Base-by-base conservation (phyloP, 2,329 filamentous ascomycete genomes). In the Ophiocordyceps robertsii region DNA sequence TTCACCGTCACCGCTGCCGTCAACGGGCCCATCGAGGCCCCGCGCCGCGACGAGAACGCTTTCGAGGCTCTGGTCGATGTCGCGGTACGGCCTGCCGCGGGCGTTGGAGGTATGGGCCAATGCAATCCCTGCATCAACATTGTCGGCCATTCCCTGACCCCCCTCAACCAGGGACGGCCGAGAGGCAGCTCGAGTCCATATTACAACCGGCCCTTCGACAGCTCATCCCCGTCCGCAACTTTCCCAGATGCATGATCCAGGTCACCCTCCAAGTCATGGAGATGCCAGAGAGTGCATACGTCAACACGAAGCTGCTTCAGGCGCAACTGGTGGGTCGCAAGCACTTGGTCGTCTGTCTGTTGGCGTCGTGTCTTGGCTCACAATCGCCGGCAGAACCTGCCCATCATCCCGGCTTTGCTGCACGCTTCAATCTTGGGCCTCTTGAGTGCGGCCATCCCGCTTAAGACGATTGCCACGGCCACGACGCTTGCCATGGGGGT, bases 61-160 rank as follows among this genome's bases (percentile, higher is more conserved):
- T 89, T 94, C 62, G 88, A 95, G 66, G 87, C 90, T 27, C 77
- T 82, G 40, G 71, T 98, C 50, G 92, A 96, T 63, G 85, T 98
- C 44, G 80, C 90, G 58, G 77, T 98, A 49, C 79, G 92, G 59
- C 90, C 90, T 39, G 82, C 84, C 31, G 80, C 82, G 49, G 89
- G 89, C 14, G 80, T 92, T 38, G 87, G 84, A 68, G 83, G 88
- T 80, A 61, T 57, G 72, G n/a, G 14, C 21, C n/a, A 11, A 46
- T 16, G 33, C 4, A 17, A 27, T 16, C 17, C 31, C 12, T 37
- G 9, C 19, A 27, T 12, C 10, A 8, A 11, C 6, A 13, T n/a
- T 32, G 7, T 12, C 29, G 5, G n/a, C 5, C 40, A 9, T 16
- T n/a, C 3, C 58, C 37, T 38, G 41, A 55, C 39, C n/a, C 13